Evolutionary conservation across 768 basidiomycete genomes (phyloP), one percentile per base, ranked within the genome.

Genomic region (Boletus edulis): DNA sequence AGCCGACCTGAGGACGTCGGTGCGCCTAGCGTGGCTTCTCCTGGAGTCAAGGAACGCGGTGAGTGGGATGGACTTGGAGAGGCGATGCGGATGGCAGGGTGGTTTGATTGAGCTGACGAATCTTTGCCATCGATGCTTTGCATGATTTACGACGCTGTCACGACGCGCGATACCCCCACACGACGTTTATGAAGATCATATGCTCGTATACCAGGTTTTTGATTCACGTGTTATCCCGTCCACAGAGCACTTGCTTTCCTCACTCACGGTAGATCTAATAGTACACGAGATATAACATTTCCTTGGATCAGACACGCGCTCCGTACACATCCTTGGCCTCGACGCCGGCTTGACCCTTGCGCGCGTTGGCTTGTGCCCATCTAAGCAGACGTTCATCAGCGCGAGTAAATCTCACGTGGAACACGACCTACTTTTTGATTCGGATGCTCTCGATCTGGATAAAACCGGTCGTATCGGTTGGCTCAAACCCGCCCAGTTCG

Each of bases 381-480:
- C 90, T 92, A 50, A 13, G 50, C 51, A 18, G 43, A 35, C 52
- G 32, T 50, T 50, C 24, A 9, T 53, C 15, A 58, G 41, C 12
- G 14, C 11, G 39, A 9, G 15, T 8, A 14, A 59, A 46, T 41
- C 39, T 48, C 20, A 7, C 31, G 57, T 51, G 22, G 3, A 31
- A 22, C 5, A 18, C 2, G 42, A 75, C 87, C 5, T 69, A 96
- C 87, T 97, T 94, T 80, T 97, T 98, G 73, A 99, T 94, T 45
- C 97, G 85, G 73, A 99, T 98, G 32, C 92, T 92, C 72, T 97
- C 92, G 61, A 99, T 98, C 67, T 89, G 87, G 74, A 98, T 98
- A 81, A 98, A 98, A 5, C 95, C 95, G 47, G 89, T 83, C 35
- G 94, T 94, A 67, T 96, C 94, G 32, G 89, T 91, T 20, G 95